These are phyloP conservation scores for Neofusicoccum sp. DNA, from an alignment of 2,329 filamentous ascomycete genomes.

Conservation along the genomic window DNA sequence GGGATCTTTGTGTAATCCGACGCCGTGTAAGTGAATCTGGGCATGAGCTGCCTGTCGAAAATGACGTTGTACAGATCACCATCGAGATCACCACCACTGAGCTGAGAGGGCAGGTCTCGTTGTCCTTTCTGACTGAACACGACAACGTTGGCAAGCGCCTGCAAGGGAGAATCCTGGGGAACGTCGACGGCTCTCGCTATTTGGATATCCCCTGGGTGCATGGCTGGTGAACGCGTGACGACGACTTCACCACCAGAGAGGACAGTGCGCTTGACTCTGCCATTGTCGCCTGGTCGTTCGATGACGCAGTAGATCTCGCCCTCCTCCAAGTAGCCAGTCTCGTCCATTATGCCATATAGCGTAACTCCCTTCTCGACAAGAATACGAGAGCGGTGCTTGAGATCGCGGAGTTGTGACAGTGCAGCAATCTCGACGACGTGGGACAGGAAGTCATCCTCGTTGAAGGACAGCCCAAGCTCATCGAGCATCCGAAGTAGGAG, in stretches of 20 bases:
- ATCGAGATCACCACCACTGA: slow-evolving; percentile 82
- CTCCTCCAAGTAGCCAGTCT: slow-evolving; percentile 68
- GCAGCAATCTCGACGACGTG: slow-evolving; percentile 70
- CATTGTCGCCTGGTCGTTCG: slow-evolving; percentile 42
- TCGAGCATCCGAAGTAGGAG: slow-evolving; percentile 64
- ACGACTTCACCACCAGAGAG: slow-evolving; percentile 50
- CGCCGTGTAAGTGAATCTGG: slow-evolving; percentile 51
- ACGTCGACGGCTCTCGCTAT: slow-evolving; percentile 61
- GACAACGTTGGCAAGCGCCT: slow-evolving; percentile 69
- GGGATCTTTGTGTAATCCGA: slow-evolving; percentile 69
- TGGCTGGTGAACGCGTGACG: slow-evolving; percentile 76
- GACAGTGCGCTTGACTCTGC: slow-evolving; percentile 23
- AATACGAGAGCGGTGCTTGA: slow-evolving; percentile 81
- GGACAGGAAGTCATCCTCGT: slow-evolving; percentile 69
- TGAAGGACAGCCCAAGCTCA: slow-evolving; percentile 64
- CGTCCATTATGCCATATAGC: slow-evolving; percentile 82
- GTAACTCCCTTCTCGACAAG: slow-evolving; percentile 71
- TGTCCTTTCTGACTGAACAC: slow-evolving; percentile 72
- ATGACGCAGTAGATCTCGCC: slow-evolving; percentile 69
- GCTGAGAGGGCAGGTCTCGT: slow-evolving; percentile 75
- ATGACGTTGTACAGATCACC: slow-evolving; percentile 83
- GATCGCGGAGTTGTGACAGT: slow-evolving; percentile 68
- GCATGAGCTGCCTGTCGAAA: slow-evolving; percentile 62
- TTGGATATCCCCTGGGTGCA: slow-evolving; percentile 83
- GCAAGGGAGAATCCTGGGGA: slow-evolving; percentile 63